phyloP scores from a whole-genome alignment of 192 early-diverging fungal species.

The Rhizophlyctis rosea region DNA sequence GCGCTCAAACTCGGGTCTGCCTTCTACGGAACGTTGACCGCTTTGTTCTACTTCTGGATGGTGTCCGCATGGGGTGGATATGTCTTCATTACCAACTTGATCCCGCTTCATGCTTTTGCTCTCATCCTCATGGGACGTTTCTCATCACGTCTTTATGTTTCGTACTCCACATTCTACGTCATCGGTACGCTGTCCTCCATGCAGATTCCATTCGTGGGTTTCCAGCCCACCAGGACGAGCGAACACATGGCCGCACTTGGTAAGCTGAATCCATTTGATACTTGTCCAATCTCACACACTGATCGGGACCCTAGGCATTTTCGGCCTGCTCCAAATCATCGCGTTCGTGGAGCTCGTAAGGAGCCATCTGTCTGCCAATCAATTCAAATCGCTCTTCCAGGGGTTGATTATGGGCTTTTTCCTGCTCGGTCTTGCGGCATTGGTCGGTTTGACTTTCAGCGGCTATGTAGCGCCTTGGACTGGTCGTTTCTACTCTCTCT shows the following conservation, averaged over 20 bases:
- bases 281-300: neutral
- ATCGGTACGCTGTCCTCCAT: constrained; percentile 95
- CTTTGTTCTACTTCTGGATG: constrained; percentile 99
- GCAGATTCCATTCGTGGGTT: constrained; percentile 99
- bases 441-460: constrained; percentile 72
- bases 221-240: constrained; percentile 93
- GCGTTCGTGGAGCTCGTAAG: constrained; percentile 88
- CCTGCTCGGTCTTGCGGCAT: constrained; percentile 53
- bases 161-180: constrained; percentile 98
- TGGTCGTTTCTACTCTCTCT: constrained; percentile 99
- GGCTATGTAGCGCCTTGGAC: constrained; percentile 97
- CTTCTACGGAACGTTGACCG: constrained; percentile 79
- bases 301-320: constrained; percentile 62
- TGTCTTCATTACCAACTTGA: constrained; percentile 98
- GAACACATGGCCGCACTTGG: constrained; percentile 99
- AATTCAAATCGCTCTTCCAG: constrained; percentile 82
- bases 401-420: constrained; percentile 57
- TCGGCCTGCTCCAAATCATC: constrained; percentile 93
- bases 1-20: constrained; percentile 93
- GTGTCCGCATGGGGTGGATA: constrained; percentile 99
- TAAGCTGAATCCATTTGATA: constrained; percentile 25
- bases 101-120: constrained; percentile 94
- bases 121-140: constrained; percentile 95
- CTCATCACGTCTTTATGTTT: constrained; percentile 88
- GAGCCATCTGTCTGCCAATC: constrained; percentile 70